Evolutionary conservation across 257 asterid species (phyloP).

Genomic region (Ehretia macrophylla): DNA sequence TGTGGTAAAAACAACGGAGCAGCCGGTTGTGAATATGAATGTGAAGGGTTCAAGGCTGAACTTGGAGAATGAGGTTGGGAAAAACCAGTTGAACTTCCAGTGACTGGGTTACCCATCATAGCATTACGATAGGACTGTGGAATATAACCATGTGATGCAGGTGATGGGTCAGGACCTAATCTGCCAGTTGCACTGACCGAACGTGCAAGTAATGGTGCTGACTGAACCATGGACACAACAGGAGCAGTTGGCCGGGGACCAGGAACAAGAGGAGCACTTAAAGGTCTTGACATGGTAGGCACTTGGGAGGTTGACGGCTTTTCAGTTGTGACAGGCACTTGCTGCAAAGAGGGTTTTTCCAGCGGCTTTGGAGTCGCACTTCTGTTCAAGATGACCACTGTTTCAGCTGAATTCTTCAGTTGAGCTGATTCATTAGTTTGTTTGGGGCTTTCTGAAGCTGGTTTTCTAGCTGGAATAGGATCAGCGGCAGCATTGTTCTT

Average conservation of each 20-base stretch:
- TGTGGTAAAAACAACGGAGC: conserved; percentile 44
- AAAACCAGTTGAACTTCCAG: conserved; percentile 42
- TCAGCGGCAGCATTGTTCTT: conserved; percentile 28
- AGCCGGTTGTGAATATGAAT: conserved; percentile 44
- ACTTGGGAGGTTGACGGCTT: conserved; percentile 28
- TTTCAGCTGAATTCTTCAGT: conserved; percentile 31
- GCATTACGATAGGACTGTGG: conserved; percentile 90
- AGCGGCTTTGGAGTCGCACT: conserved; percentile 28
- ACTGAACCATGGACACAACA: conserved; percentile 46
- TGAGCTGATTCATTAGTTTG: conserved; percentile 28
- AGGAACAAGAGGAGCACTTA: conserved; percentile 72
- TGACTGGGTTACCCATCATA: conserved; percentile 49
- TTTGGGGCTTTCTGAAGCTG: conserved; percentile 38
- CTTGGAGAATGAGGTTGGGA: conserved; percentile 43
- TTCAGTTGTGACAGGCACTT: conserved; percentile 17
- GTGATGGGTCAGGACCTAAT: conserved; percentile 57
- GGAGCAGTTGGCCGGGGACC: conserved; percentile 50
- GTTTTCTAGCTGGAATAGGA: conserved; percentile 29
- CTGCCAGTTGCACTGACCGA: conserved; percentile 79
- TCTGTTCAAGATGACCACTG: conserved; percentile 32
- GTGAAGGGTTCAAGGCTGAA: conserved; percentile 40
- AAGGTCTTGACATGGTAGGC: conserved; percentile 63
- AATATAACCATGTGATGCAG: conserved; percentile 43
- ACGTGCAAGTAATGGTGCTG: conserved; percentile 57
- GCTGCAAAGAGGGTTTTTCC: conserved; percentile 34